A percentile compares a stretch with the other conserved stretches of the same genome.
phyloP scores from a whole-genome alignment of 257 asterid genomes.

The Solanum clarkiae region DNA sequence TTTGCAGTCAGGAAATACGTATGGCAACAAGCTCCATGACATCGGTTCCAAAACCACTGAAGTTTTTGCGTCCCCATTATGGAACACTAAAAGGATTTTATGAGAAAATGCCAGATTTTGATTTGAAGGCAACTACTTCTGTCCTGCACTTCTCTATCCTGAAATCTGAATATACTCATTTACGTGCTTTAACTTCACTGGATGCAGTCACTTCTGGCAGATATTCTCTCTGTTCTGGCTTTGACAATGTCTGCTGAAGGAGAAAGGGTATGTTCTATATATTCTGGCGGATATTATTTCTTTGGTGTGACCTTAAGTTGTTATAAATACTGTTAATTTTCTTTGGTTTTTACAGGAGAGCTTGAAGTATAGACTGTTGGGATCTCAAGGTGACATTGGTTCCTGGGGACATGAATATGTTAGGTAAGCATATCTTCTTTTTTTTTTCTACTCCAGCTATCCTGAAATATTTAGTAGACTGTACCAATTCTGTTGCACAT shows the following conservation, averaged over 20 bases:
- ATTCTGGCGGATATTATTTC: neutral
- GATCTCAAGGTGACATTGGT: conserved; percentile 89
- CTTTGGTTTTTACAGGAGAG: conserved; percentile 55
- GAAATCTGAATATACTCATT: neutral
- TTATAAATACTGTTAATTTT: conserved; percentile 4
- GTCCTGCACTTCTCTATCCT: neutral
- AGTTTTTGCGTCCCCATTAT: conserved; percentile 93
- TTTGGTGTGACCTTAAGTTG: neutral
- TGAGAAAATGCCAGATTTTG: conserved; percentile 61
- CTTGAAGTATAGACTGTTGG: conserved; percentile 81
- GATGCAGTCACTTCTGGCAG: conserved; percentile 72
- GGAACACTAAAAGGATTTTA: conserved; percentile 63
- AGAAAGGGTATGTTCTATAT: conserved; percentile 53
- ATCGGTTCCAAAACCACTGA: conserved; percentile 87
- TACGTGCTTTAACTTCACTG: neutral
- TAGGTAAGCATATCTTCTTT: conserved; percentile 34
- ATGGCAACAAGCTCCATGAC: conserved; percentile 97
- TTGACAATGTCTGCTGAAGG: conserved; percentile 98
- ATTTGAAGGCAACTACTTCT: conserved; percentile 40
- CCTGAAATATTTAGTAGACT: neutral
- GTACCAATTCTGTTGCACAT: neutral
- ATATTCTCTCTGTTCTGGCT: conserved; percentile 93
- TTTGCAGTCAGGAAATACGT: conserved; percentile 76
- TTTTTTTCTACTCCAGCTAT: neutral
- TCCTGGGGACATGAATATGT: conserved; percentile 99